phyloP scores from a whole-genome alignment of 169 alveolate genomes.

The Eimeria necatrix region DNA sequence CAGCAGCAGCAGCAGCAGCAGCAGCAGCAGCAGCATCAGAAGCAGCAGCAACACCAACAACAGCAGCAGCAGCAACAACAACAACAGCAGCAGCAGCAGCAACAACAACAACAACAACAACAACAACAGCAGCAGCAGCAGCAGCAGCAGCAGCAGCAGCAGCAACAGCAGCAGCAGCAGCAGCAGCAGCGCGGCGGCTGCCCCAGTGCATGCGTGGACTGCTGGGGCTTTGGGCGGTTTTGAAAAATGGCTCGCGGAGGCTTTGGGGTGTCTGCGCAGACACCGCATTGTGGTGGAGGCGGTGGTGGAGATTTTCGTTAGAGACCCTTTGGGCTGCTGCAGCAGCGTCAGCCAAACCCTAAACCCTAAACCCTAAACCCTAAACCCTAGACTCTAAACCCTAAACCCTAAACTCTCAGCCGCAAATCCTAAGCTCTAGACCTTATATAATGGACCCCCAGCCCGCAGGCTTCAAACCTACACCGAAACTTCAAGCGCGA shows the following conservation, averaged over 20 bases:
- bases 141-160: not conserved
- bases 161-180: not conserved
- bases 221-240: slow-evolving; percentile 7
- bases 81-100: not conserved
- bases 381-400: too few relatives aligned
- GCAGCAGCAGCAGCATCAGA: not conserved
- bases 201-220: slow-evolving; percentile 27
- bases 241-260: not conserved
- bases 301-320: not conserved
- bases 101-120: not conserved
- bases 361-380: too few relatives aligned
- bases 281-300: not conserved
- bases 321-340: slow-evolving; percentile 20
- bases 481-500: too few relatives aligned
- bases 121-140: not conserved
- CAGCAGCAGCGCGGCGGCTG: not conserved
- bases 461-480: too few relatives aligned
- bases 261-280: not conserved
- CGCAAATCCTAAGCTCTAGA: too few relatives aligned
- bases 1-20: not conserved
- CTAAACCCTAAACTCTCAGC: too few relatives aligned
- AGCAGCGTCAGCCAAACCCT: too few relatives aligned
- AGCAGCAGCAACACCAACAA: too few relatives aligned
- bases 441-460: too few relatives aligned
- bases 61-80: not conserved